Evolutionary conservation across 2,329 filamentous ascomycete species (phyloP).

Genomic region (Cladosporium austrohemisphaericum): DNA sequence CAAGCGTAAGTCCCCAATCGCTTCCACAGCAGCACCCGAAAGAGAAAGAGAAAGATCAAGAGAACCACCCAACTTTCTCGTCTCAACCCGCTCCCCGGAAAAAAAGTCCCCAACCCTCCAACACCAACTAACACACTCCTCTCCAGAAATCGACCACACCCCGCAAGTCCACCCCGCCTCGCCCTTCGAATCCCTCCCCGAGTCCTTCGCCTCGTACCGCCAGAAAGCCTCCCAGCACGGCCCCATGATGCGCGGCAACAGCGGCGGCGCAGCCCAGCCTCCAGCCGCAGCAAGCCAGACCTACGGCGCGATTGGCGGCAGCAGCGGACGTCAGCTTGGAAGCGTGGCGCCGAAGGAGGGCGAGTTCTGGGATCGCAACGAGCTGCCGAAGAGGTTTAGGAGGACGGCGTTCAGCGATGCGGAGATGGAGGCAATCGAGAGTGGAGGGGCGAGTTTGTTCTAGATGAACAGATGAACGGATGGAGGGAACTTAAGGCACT

Average conservation of each 20-base stretch:
- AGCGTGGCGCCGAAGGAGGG: slow-evolving; percentile 67
- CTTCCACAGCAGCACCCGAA: too few relatives aligned
- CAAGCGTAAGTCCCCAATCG: slow-evolving; percentile 39
- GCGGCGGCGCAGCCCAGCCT: slow-evolving; percentile 15
- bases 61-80: too few relatives aligned
- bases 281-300: slow-evolving; percentile 15
- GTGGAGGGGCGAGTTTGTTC: slow-evolving; percentile 68
- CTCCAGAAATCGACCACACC: slow-evolving; percentile 67
- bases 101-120: not conserved
- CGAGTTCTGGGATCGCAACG: slow-evolving; percentile 80
- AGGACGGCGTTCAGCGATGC: slow-evolving; percentile 67
- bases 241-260: slow-evolving; percentile 48
- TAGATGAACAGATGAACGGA: not conserved
- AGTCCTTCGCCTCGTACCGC: slow-evolving; percentile 72
- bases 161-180: slow-evolving; percentile 71
- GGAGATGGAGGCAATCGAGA: slow-evolving; percentile 96
- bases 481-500: too few relatives aligned
- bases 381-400: slow-evolving; percentile 82
- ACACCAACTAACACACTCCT: slow-evolving; percentile 13
- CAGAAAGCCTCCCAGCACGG: slow-evolving; percentile 75
- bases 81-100: not conserved
- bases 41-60: too few relatives aligned
- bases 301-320: slow-evolving; percentile 52
- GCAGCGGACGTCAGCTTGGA: slow-evolving; percentile 67
- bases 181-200: slow-evolving; percentile 61